Evolutionary conservation across 129 eudicot species (phyloP).

Genomic region (Tanacetum coccineum): DNA sequence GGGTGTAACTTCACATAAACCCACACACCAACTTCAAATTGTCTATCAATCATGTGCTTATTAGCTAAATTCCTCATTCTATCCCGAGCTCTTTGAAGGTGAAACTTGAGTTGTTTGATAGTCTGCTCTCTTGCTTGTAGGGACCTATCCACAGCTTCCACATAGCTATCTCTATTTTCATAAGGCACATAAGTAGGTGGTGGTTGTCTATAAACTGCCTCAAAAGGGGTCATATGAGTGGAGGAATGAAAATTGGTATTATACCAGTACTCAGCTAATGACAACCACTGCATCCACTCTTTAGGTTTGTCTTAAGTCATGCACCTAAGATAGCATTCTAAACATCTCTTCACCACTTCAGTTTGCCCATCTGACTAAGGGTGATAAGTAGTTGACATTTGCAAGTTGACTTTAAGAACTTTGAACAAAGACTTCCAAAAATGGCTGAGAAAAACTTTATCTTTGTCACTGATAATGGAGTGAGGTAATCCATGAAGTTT

Average conservation of each 20-base stretch:
- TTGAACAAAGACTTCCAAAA: background rate
- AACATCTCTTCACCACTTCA: constrained; percentile 8
- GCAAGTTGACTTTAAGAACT: background rate
- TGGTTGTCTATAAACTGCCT: background rate
- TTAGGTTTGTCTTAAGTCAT: background rate
- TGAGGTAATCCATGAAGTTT: background rate
- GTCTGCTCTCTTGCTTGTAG: no score
- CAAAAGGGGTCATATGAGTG: background rate
- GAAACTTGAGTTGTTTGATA: no score
- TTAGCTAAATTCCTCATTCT: no score
- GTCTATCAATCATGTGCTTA: no score
- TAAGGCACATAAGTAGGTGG: background rate
- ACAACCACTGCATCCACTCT: background rate
- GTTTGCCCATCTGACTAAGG: background rate
- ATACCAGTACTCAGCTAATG: constrained; percentile 16
- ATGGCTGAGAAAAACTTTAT: background rate
- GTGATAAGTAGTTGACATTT: no score
- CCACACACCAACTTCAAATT: background rate
- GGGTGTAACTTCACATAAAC: background rate
- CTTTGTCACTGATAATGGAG: background rate
- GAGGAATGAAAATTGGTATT: constrained; percentile 1
- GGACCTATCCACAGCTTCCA: no score
- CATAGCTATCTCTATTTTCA: no score
- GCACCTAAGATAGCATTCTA: constrained; percentile 8
- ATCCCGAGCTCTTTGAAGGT: no score